These are phyloP conservation scores for Solanum hybrid DNA, from an alignment of 305 asterid genomes.

Conservation along the genomic window DNA sequence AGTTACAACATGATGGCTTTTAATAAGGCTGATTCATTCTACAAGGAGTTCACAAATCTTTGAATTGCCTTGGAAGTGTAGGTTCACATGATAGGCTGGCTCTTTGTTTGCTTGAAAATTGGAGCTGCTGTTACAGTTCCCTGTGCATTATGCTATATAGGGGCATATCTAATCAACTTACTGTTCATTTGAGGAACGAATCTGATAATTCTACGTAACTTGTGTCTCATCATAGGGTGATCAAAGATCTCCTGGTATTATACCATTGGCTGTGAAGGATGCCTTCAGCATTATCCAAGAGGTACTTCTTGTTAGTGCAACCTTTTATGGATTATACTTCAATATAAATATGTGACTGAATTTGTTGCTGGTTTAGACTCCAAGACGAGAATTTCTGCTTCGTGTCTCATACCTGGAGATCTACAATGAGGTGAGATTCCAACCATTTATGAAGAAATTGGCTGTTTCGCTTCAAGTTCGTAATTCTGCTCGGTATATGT, in stretches of 20 bases:
- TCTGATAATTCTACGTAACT: background rate
- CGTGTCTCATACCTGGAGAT: slow-evolving; percentile 97
- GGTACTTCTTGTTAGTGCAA: slow-evolving; percentile 49
- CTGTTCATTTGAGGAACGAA: background rate
- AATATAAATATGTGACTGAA: slow-evolving; percentile 7
- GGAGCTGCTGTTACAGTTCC: background rate
- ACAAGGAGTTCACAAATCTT: background rate
- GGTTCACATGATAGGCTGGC: background rate
- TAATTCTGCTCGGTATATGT: background rate
- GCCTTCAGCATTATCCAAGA: slow-evolving; percentile 97
- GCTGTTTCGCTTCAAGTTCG: background rate
- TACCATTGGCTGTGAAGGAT: slow-evolving; percentile 97
- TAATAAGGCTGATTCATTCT: background rate
- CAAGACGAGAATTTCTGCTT: slow-evolving; percentile 92
- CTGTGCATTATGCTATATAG: background rate
- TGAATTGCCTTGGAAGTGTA: background rate
- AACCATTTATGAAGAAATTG: slow-evolving; percentile 11
- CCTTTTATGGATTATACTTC: slow-evolving; percentile 16
- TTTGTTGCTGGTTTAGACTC: slow-evolving; percentile 64
- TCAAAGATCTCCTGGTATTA: slow-evolving; percentile 98
- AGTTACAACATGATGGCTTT: background rate
- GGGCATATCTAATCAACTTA: background rate
- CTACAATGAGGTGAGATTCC: slow-evolving; percentile 81
- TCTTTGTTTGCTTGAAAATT: background rate
- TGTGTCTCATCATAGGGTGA: slow-evolving; percentile 61